phyloP scores from a whole-genome alignment of 495 filamentous ascomycete species.

The Penicillium paxilli region DNA sequence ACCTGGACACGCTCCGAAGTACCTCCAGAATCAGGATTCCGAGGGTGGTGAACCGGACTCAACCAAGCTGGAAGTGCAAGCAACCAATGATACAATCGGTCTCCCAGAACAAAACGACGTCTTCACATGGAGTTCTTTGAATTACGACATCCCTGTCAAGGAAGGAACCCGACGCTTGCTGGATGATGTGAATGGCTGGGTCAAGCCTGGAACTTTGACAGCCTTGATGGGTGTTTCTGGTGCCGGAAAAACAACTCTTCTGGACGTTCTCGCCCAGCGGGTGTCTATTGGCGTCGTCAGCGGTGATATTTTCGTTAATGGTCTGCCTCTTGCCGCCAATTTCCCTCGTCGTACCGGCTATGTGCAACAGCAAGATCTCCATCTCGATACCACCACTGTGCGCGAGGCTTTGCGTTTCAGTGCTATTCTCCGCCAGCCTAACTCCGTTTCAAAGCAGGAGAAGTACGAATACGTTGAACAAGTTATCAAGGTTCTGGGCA shows the following conservation, averaged over 20 bases:
- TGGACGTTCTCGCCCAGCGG: constrained; percentile 58
- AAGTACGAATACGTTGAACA: constrained; percentile 50
- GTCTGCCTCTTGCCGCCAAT: constrained; percentile 55
- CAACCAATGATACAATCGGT: constrained; percentile 28
- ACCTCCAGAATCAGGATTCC: constrained; percentile 20
- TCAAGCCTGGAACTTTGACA: constrained; percentile 65
- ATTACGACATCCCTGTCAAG: constrained; percentile 63
- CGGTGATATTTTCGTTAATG: constrained; percentile 54
- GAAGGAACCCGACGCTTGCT: constrained; percentile 57
- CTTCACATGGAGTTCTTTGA: constrained; percentile 70
- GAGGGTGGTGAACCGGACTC: constrained; percentile 15
- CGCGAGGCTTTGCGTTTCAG: constrained; percentile 81
- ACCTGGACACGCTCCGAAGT: constrained; percentile 32
- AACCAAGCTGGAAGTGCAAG: constrained; percentile 17
- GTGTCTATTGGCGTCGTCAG: constrained; percentile 49
- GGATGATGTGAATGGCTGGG: constrained; percentile 61
- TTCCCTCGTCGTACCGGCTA: constrained; percentile 94
- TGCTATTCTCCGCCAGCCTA: constrained; percentile 80
- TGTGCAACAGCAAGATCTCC: constrained; percentile 90
- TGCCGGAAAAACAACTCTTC: constrained; percentile 65
- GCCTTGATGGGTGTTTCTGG: constrained; percentile 61
- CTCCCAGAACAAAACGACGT: constrained; percentile 56
- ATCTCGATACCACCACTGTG: constrained; percentile 82
- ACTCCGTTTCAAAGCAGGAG: constrained; percentile 32
- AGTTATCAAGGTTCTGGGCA: constrained; percentile 47